A percentile compares a stretch with the other conserved stretches of the same genome.
Conservation (phyloP, 495 filamentous ascomycete species). For the Cairneyella variabilis region DNA sequence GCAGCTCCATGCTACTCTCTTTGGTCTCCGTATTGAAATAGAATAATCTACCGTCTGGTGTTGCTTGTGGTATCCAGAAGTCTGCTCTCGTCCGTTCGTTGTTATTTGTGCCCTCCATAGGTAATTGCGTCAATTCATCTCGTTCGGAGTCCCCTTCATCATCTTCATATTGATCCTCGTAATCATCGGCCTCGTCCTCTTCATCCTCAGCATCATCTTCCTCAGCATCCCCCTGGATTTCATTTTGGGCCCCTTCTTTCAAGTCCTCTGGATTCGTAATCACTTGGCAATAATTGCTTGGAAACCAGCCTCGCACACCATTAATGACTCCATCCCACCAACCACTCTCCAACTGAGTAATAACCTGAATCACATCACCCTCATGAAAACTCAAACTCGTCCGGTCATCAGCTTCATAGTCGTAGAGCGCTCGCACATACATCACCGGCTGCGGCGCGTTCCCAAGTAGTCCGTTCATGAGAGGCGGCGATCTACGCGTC, state of each 20-base stretch:
- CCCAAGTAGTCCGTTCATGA: slow-evolving; percentile 68
- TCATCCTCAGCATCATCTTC: slow-evolving; percentile 44
- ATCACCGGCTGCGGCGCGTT: slow-evolving; percentile 71
- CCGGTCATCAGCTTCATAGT: slow-evolving; percentile 94
- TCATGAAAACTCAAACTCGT: slow-evolving; percentile 94
- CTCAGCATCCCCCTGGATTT: background rate
- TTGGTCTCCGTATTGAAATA: slow-evolving; percentile 98
- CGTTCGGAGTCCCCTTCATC: slow-evolving; percentile 63
- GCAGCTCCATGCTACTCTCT: slow-evolving; percentile 87
- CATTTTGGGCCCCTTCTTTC: slow-evolving; percentile 40
- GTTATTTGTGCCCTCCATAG: slow-evolving; percentile 63
- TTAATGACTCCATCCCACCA: slow-evolving; percentile 99
- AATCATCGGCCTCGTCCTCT: slow-evolving; percentile 60
- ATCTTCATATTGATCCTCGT: slow-evolving; percentile 68
- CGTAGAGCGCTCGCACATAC: slow-evolving; percentile 94
- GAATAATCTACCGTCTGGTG: slow-evolving; percentile 87
- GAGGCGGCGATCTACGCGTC: slow-evolving; percentile 27
- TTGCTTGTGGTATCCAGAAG: slow-evolving; percentile 98
- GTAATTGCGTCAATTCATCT: slow-evolving; percentile 53
- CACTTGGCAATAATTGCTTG: slow-evolving; percentile 94
- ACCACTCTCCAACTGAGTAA: slow-evolving; percentile 94
- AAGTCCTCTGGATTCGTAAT: slow-evolving; percentile 70
- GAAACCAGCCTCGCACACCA: slow-evolving; percentile 94
- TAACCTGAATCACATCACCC: slow-evolving; percentile 95
- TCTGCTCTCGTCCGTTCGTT: slow-evolving; percentile 82